Evolutionary conservation across 208 protist genomes (phyloP).

Genomic region (Kentomonas sorsogonicus): DNA sequence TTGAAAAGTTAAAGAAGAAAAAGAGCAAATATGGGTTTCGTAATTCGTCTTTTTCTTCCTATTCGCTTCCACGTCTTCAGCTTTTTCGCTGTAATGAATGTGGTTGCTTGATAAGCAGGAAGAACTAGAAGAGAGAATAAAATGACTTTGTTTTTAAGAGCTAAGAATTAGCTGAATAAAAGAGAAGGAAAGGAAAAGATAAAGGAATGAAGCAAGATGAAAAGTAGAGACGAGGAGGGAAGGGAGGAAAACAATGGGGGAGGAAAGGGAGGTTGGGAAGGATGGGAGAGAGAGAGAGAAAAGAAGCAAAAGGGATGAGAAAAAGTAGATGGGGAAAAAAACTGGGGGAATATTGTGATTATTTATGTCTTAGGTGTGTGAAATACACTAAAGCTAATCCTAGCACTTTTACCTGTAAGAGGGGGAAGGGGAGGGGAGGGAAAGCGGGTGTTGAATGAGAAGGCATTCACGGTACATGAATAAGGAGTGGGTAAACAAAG

Average conservation of each 20-base stretch:
- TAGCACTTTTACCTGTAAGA: too few relatives aligned
- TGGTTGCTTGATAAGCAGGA: background rate
- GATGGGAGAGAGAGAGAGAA: too few relatives aligned
- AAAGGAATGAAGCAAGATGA: background rate
- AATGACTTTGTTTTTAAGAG: slow-evolving; percentile 5
- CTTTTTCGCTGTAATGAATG: slow-evolving; percentile 2
- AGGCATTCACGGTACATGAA: too few relatives aligned
- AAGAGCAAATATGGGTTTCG: slow-evolving; percentile 4
- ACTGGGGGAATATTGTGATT: too few relatives aligned
- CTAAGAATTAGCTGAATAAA: too few relatives aligned
- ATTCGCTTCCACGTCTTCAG: background rate
- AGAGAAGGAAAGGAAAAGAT: background rate
- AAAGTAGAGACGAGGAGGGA: background rate
- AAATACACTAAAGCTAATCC: too few relatives aligned
- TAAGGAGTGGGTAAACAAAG: too few relatives aligned
- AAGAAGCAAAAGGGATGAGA: background rate
- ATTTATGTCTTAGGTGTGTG: too few relatives aligned
- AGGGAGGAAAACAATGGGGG: too few relatives aligned
- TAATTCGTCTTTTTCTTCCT: slow-evolving; percentile 12
- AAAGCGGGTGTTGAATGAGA: too few relatives aligned
- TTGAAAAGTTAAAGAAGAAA: slow-evolving; percentile 3
- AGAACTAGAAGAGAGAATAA: slow-evolving; percentile 14
- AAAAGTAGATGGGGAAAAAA: slow-evolving; percentile 2
- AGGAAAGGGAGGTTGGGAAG: too few relatives aligned
- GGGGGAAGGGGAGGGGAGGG: too few relatives aligned